These are phyloP conservation scores for Talaromyces piceae DNA, from an alignment of 2,329 filamentous ascomycete genomes.

Conservation along the genomic window DNA sequence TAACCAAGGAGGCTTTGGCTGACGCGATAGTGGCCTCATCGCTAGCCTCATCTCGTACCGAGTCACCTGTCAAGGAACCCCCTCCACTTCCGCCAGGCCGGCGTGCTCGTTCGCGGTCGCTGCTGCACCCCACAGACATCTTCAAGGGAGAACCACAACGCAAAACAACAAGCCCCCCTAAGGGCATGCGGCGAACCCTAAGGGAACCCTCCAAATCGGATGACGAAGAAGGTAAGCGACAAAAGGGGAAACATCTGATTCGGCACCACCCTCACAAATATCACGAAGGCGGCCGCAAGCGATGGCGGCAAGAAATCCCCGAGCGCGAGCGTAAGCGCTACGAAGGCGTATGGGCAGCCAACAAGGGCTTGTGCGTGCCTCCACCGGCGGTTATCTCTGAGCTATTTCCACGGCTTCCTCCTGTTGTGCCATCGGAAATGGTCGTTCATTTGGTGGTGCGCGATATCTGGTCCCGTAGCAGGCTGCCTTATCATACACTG, in stretches of 20 bases:
- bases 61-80: conserved; percentile 29
- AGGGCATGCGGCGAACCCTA: conserved; percentile 36
- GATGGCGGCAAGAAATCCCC: conserved; percentile 38
- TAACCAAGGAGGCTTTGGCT: conserved; percentile 34
- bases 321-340: conserved; percentile 42
- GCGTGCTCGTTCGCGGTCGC: conserved; percentile 27
- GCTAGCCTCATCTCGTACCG: conserved; percentile 34
- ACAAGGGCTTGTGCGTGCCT: conserved; percentile 35
- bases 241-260: conserved; percentile 27
- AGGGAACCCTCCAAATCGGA: conserved; percentile 31
- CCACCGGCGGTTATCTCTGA: conserved; percentile 10
- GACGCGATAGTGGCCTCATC: conserved; percentile 43
- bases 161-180: conserved; percentile 28
- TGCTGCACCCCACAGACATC: conserved; percentile 27
- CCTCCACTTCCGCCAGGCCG: conserved; percentile 35
- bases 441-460: conserved; percentile 41
- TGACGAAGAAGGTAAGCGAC: conserved; percentile 23
- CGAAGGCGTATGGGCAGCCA: conserved; percentile 46
- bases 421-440: conserved; percentile 26
- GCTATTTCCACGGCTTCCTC: conserved; percentile 12
- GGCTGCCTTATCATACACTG: conserved; percentile 30
- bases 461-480: conserved; percentile 44
- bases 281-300: conserved; percentile 41
- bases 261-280: conserved; percentile 42
- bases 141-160: conserved; percentile 22